Conservation (phyloP, 148 eudicot genomes). For the Chenopodium album region DNA sequence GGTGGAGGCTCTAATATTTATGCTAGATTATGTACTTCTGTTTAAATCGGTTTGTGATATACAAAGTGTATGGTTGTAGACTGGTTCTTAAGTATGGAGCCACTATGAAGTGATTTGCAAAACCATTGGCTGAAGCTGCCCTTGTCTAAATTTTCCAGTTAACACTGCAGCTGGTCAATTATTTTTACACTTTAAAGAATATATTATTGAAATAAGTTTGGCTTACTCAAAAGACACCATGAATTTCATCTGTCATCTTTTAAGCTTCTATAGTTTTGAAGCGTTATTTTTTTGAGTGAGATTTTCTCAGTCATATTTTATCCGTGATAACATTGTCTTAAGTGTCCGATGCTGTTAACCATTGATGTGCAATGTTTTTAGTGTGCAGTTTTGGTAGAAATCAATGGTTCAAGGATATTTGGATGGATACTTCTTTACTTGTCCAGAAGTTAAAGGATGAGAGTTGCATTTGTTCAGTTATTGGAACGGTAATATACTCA, state of each 20-base stretch:
- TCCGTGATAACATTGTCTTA: not conserved
- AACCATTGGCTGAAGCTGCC: not conserved
- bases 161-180: not conserved
- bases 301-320: not conserved
- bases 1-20: not conserved
- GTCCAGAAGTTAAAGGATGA: not conserved
- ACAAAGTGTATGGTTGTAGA: not conserved
- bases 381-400: not conserved
- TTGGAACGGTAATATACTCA: constrained; percentile 1
- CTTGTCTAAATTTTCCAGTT: not conserved
- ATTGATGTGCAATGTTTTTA: not conserved
- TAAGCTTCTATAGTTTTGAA: not conserved
- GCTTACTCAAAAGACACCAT: not conserved
- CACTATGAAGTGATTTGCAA: not conserved
- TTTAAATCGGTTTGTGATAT: not conserved
- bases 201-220: not conserved
- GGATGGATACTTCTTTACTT: not conserved
- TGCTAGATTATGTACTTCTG: not conserved
- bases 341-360: not conserved
- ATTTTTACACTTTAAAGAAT: too few relatives aligned
- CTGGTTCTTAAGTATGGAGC: not conserved
- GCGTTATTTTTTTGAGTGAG: not conserved
- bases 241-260: not conserved
- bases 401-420: not conserved
- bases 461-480: not conserved